Evolutionary conservation across 2,329 filamentous ascomycete species (phyloP).

Genomic region (Grosmannia serpens): DNA sequence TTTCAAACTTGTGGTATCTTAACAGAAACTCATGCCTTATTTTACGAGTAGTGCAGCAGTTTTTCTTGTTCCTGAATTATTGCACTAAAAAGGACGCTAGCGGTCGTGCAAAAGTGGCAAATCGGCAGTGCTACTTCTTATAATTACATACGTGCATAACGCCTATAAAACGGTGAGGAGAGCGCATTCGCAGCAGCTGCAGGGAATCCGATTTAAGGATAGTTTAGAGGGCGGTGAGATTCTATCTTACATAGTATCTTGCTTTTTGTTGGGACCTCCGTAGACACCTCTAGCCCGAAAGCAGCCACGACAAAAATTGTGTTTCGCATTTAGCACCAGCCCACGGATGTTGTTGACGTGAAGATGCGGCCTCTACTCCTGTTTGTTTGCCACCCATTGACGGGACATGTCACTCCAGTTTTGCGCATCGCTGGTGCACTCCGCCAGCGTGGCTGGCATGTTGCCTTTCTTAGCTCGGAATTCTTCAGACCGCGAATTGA

Average conservation of each 20-base stretch:
- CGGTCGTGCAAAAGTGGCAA: neutral
- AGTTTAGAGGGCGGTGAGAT: no score
- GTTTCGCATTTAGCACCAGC: neutral
- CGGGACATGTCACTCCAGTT: slow-evolving; percentile 25
- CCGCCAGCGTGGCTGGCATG: slow-evolving; percentile 18
- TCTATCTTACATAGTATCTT: no score
- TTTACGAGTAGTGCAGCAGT: neutral
- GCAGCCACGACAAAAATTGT: neutral
- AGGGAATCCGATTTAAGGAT: no score
- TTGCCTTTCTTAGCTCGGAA: slow-evolving; percentile 24
- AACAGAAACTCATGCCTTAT: neutral
- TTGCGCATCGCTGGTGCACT: slow-evolving; percentile 23
- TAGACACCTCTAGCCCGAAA: neutral
- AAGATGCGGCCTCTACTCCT: slow-evolving; percentile 14
- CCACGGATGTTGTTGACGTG: neutral
- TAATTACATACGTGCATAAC: no score
- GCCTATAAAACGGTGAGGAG: no score
- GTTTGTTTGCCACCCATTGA: slow-evolving; percentile 23
- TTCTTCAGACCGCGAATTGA: slow-evolving; percentile 23
- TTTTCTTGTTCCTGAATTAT: neutral
- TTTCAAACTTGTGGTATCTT: neutral
- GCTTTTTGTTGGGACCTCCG: no score
- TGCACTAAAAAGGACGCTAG: neutral
- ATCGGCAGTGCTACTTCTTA: no score
- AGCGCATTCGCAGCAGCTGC: no score